Base-by-base conservation (phyloP, 2,329 filamentous ascomycete genomes). In the Mollisia scopiformis region DNA sequence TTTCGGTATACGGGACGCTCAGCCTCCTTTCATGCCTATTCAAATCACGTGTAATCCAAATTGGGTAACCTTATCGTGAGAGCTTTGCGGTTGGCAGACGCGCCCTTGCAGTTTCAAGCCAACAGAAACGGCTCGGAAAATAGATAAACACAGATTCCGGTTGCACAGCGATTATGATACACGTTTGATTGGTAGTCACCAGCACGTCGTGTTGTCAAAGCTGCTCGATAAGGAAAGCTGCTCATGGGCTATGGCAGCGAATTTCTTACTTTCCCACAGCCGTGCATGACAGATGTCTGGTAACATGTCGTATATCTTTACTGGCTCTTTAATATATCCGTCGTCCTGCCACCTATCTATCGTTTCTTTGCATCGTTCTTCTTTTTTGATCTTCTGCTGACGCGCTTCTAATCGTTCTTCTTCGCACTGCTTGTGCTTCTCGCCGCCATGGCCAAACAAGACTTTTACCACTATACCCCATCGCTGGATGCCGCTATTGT, bases 401-500 rank as follows among this genome's bases (percentile, higher is more conserved):
- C 16, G 16, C 39, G 10, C 23, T 11, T 21, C 23, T 19, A 43
- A 10, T 21, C 39, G 7, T 43, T 43, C 39, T 43, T 43, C 39
- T n/a, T 43, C 16, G n/a, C 16, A 16, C 16, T n/a, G 16, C 21
- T 19, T 4, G 21, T 14, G 16, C 16, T 41, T 41, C 37, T 21
- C n/a, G 39, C 23, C 39, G 13, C 3, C 39, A 43, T 49, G 46
- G 46, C 46, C 7, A 30, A 28, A n/a, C 14, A 4, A 14, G 23
- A 19, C 3, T 59, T 60, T 27, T 71, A 61, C 62, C 49, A 46
- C 13, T 76, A 74, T 55, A 53, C 67, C 13, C 73, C 74, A 1
- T 75, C 72, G 0, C 41, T 71, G 5, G 57, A 65, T 10, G 72
- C 70, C 7, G 73, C 74, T 1, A 67, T 68, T 25, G 59, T 74